phyloP scores from a whole-genome alignment of 441 rosid genomes.

The Codiaeum variegatum region DNA sequence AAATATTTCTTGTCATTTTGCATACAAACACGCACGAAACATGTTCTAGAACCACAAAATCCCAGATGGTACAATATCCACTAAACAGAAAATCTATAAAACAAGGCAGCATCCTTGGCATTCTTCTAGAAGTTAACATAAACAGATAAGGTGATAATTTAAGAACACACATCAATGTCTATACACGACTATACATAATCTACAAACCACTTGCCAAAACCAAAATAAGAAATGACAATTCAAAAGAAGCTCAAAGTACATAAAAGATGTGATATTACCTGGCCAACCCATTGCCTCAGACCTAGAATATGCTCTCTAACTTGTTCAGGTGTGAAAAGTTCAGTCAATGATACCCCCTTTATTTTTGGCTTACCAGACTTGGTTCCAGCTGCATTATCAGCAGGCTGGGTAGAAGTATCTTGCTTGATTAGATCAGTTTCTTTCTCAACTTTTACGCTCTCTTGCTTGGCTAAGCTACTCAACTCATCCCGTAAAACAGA shows the following conservation, averaged over 20 bases:
- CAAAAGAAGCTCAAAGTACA: background rate
- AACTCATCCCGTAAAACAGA: conserved; percentile 34
- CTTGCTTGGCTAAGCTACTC: conserved; percentile 42
- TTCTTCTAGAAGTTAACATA: background rate
- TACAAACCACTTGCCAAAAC: background rate
- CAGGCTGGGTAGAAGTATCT: conserved; percentile 50
- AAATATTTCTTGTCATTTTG: background rate
- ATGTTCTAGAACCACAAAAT: background rate
- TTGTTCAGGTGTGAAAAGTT: conserved; percentile 98
- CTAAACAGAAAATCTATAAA: background rate
- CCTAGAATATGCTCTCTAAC: conserved; percentile 87
- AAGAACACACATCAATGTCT: background rate
- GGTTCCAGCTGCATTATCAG: conserved; percentile 48
- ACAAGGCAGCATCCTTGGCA: background rate
- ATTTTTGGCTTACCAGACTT: conserved; percentile 96
- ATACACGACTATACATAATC: background rate
- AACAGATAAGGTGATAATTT: background rate
- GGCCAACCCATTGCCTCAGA: conserved; percentile 99
- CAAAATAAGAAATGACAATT: background rate
- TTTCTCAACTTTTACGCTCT: conserved; percentile 53
- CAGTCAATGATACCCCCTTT: conserved; percentile 95
- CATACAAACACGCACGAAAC: background rate
- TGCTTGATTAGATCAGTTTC: conserved; percentile 49
- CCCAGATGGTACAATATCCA: background rate
- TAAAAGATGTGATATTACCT: conserved; percentile 42